Conservation (phyloP, 306 rosid species). For the Rosa persica region DNA sequence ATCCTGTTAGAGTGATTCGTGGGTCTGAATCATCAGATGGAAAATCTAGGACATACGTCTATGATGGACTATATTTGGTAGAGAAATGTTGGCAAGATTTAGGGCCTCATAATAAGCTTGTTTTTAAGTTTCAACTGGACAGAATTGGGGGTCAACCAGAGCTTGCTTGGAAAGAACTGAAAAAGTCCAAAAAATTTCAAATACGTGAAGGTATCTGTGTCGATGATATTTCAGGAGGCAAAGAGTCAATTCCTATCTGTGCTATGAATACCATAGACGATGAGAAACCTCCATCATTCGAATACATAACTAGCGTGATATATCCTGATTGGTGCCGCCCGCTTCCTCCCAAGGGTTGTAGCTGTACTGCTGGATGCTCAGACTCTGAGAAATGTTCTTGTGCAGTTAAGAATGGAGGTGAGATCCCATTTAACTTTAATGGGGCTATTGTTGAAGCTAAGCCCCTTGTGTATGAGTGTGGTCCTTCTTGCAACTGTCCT, state of each 20-base stretch:
- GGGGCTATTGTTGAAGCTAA: conserved; percentile 86
- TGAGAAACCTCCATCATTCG: conserved; percentile 73
- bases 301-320: conserved; percentile 66
- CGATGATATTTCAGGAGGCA: conserved; percentile 80
- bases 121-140: conserved; percentile 64
- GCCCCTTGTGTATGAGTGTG: conserved; percentile 86
- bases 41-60: conserved; percentile 57
- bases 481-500: conserved; percentile 79
- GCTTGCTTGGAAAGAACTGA: conserved; percentile 81
- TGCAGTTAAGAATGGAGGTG: conserved; percentile 76
- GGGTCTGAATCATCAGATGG: conserved; percentile 70
- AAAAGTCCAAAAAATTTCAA: conserved; percentile 66
- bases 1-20: conserved; percentile 87
- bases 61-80: conserved; percentile 81
- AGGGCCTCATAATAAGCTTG: conserved; percentile 82
- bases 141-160: conserved; percentile 79
- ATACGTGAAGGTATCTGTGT: conserved; percentile 65
- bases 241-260: conserved; percentile 68
- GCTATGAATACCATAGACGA: conserved; percentile 79
- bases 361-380: conserved; percentile 70
- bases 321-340: conserved; percentile 69
- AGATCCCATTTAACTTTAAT: conserved; percentile 74
- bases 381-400: conserved; percentile 69
- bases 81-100: conserved; percentile 69
- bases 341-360: conserved; percentile 57